phyloP scores from a whole-genome alignment of 2,329 filamentous ascomycete genomes.

The Colletotrichum truncatum region DNA sequence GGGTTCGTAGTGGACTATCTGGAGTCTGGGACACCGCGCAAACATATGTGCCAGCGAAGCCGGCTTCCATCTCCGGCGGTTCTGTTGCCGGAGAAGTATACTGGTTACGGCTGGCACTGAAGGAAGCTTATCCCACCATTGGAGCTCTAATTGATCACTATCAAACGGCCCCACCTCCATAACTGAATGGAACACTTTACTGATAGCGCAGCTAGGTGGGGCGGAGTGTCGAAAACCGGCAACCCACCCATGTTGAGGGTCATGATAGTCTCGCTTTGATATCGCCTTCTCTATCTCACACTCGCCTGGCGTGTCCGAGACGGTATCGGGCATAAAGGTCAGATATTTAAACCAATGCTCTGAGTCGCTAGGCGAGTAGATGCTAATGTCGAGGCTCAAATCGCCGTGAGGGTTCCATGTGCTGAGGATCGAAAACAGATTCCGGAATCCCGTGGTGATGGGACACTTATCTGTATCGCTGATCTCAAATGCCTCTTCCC shows the following conservation, averaged over 20 bases:
- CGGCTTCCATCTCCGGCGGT: slow-evolving; percentile 41
- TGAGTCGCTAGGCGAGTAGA: slow-evolving; percentile 41
- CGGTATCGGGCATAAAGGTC: slow-evolving; percentile 37
- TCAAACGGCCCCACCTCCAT: slow-evolving; percentile 35
- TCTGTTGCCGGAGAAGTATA: slow-evolving; percentile 43
- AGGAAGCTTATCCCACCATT: slow-evolving; percentile 39
- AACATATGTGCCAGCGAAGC: slow-evolving; percentile 38
- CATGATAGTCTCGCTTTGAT: background rate
- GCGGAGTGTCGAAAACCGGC: slow-evolving; percentile 28
- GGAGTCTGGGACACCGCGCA: slow-evolving; percentile 39
- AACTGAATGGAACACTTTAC: slow-evolving; percentile 34
- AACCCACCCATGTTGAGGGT: slow-evolving; percentile 36
- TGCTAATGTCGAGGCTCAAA: slow-evolving; percentile 41
- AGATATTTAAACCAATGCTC: slow-evolving; percentile 42
- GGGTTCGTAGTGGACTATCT: slow-evolving; percentile 42
- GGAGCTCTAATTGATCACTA: slow-evolving; percentile 30
- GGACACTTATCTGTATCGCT: slow-evolving; percentile 26
- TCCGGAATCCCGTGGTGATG: slow-evolving; percentile 32
- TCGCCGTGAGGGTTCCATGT: slow-evolving; percentile 37
- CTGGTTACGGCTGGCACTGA: slow-evolving; percentile 38
- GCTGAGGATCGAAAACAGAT: slow-evolving; percentile 39
- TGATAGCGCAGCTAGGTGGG: slow-evolving; percentile 28
- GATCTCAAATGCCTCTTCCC: slow-evolving; percentile 9
- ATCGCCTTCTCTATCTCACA: background rate
- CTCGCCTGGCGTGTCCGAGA: background rate